Conservation (phyloP, 2,329 filamentous ascomycete genomes). For the Botryotinia narcissicola region DNA sequence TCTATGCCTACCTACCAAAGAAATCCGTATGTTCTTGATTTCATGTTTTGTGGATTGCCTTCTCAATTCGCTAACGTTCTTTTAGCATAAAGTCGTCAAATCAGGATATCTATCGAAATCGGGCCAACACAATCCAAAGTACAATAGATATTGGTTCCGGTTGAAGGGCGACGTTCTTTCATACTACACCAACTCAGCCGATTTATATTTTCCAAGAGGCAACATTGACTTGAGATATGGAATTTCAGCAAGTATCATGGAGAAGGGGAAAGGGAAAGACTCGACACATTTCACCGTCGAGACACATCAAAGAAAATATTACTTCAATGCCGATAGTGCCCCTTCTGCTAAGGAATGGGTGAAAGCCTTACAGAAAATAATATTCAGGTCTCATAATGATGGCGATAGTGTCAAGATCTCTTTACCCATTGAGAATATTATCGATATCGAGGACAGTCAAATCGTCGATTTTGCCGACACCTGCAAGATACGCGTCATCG, state of each 20-base stretch:
- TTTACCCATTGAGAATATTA: conserved; percentile 80
- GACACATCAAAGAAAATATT: conserved; percentile 78
- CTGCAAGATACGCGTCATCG: conserved; percentile 87
- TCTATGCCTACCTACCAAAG: conserved; percentile 95
- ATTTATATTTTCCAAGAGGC: conserved; percentile 87
- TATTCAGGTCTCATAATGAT: conserved; percentile 93
- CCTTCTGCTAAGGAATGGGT: conserved; percentile 96
- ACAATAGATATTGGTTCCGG: conserved; percentile 88
- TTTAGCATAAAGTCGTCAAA: conserved; percentile 70
- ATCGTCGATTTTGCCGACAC: conserved; percentile 92
- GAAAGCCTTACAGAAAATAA: conserved; percentile 87
- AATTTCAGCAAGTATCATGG: conserved; percentile 76
- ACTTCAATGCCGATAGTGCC: conserved; percentile 84
- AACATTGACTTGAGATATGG: conserved; percentile 91
- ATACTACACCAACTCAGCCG: conserved; percentile 80
- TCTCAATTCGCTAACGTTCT: conserved; percentile 35
- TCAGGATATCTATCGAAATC: conserved; percentile 87
- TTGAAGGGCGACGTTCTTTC: conserved; percentile 89
- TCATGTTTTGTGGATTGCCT: neutral
- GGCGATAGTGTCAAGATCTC: conserved; percentile 97
- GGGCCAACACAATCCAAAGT: conserved; percentile 82
- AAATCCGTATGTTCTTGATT: conserved; percentile 62
- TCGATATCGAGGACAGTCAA: conserved; percentile 88
- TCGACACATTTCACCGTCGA: conserved; percentile 74
- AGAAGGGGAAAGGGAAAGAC: conserved; percentile 71